Evolutionary conservation across 202 grass and related monocot species (phyloP).

Genomic region (Setaria italica): DNA sequence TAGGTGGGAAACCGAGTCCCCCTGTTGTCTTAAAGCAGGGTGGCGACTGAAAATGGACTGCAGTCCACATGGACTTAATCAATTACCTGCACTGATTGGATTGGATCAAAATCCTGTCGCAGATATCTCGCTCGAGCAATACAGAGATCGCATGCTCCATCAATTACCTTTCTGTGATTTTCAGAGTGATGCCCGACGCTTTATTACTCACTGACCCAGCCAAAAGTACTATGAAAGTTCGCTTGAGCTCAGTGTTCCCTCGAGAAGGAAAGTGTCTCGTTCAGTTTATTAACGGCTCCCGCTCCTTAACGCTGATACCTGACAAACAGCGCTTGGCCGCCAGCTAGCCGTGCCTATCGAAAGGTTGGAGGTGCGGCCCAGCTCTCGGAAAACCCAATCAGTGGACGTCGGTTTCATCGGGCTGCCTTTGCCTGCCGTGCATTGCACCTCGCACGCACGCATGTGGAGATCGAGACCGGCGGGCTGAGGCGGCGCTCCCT

Average conservation of each 20-base stretch:
- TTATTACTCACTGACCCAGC: background rate
- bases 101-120: background rate
- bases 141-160: background rate
- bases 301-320: background rate
- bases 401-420: constrained; percentile 23
- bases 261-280: background rate
- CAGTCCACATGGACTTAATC: constrained; percentile 7
- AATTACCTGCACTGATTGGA: background rate
- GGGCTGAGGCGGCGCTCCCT: background rate
- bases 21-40: background rate
- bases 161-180: background rate
- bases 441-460: background rate
- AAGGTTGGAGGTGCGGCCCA: background rate
- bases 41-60: background rate
- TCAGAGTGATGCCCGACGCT: background rate
- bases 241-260: background rate
- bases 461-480: background rate
- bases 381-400: background rate
- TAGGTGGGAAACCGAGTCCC: background rate
- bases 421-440: background rate
- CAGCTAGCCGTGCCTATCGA: background rate
- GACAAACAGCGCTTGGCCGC: background rate
- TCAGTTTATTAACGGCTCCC: background rate
- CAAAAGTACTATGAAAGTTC: background rate
- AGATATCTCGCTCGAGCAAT: background rate